Percentiles rank a stretch among this genome's conserved stretches.
Evolutionary conservation across 2,329 filamentous ascomycete genomes (phyloP).

Genomic region (Massarina eburnea): DNA sequence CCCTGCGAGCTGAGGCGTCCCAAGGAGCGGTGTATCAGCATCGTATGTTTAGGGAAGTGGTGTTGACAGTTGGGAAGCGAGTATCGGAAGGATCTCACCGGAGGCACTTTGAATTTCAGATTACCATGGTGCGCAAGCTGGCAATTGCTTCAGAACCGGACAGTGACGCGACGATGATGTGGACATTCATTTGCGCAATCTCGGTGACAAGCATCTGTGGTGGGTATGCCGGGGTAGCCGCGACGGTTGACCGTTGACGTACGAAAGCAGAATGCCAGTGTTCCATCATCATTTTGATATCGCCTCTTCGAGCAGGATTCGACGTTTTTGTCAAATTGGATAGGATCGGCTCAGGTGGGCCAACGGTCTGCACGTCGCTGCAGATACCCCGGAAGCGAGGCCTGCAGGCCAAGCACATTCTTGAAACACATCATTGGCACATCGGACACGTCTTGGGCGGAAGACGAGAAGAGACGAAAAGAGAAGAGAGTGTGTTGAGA

Average conservation of each 20-base stretch:
- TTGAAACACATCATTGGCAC: slow-evolving; percentile 16
- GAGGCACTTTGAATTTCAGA: neutral
- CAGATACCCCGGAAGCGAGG: slow-evolving; percentile 7
- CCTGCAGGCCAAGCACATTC: slow-evolving; percentile 14
- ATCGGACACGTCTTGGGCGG: neutral
- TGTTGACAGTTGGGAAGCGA: neutral
- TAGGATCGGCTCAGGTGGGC: slow-evolving; percentile 6
- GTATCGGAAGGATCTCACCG: neutral
- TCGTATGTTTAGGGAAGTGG: neutral
- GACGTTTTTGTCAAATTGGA: neutral
- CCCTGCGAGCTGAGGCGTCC: slow-evolving; percentile 7
- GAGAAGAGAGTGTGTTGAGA: neutral
- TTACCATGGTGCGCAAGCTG: neutral
- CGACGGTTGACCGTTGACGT: slow-evolving; percentile 13
- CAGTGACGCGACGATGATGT: slow-evolving; percentile 3
- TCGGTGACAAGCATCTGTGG: slow-evolving; percentile 1
- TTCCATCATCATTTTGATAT: slow-evolving; percentile 12
- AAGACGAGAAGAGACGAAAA: too few relatives aligned
- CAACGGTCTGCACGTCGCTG: slow-evolving; percentile 8
- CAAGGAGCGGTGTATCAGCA: slow-evolving; percentile 8
- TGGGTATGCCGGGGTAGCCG: too few relatives aligned
- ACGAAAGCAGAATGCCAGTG: slow-evolving; percentile 7
- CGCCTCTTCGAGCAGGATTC: neutral
- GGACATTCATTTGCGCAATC: neutral
- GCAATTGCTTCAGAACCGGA: neutral